Evolutionary conservation across 1,284 basidiomycete genomes (phyloP), one percentile per base, ranked within the genome.

Genomic region (Ceratobasidium theobromae): DNA sequence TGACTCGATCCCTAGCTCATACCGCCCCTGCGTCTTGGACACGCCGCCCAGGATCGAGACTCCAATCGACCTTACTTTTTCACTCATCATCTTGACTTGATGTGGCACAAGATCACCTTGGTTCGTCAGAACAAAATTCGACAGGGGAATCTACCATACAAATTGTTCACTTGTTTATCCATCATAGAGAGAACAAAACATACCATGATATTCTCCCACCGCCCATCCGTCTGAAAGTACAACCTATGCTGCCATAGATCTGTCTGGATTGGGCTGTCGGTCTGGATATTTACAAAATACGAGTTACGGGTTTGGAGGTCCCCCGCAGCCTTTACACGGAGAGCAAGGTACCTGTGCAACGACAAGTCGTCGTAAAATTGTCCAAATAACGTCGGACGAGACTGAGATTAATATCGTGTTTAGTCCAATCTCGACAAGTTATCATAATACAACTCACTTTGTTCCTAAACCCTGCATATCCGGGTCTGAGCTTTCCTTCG

Each of bases 231-330:
- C 65, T 83, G 79, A 74, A 95, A 90, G 76, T 86, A 91, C 38
- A 96, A 78, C 38, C 91, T 82, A 73, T 96, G 93, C 73, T 95
- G 94, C 86, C 93, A 96, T 21, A 96, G 78, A 75, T 95, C 93
- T 23, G 85, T 86, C 45, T 84, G 81, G 53, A 90, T 81, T 1
- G 88, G 86, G 1, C 79, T 78, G 1, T 90, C 89, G 1, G 93
- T 95, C 75, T 95, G 93, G 32, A 96, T 77, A 75, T 96, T 96
- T 67, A 93, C 90, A 72, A 89, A 93, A 76, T 92, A 93, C 5
- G 89, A 89, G 70, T 85, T 85, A 67, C 84, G 82, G 16, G 88
- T 89, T 48, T 82, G 79, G 16, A 84, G 82, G 68, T 91, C 85
- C 0, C 90, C 89, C 1, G 80, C 83, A 33, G 85, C 81, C 28